Evolutionary conservation across 768 basidiomycete genomes (phyloP), one percentile per base, ranked within the genome.

Genomic region (Thelephora aurantiotincta): DNA sequence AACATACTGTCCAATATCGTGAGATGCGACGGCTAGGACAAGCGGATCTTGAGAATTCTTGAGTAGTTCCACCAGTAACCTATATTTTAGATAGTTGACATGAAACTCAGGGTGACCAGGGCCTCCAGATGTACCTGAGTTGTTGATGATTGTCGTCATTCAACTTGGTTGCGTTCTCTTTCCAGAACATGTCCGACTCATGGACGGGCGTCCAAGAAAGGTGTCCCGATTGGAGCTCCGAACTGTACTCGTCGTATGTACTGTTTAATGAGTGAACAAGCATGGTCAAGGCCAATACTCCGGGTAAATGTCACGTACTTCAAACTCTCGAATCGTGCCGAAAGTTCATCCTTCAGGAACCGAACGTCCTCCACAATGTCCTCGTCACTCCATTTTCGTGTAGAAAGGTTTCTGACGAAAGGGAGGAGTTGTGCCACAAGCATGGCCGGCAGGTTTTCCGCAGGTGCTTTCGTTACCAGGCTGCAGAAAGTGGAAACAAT

Each of bases 141-240:
- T 88, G 83, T 56, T 82, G 78, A 53, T 81, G 73, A 57, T 90
- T 83, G 47, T 75, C 78, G 51, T 97, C 92, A 53, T 91, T 88
- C 37, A 98, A 65, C 59, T 78, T 89, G 6, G 69, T 65, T 4
- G 86, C 92, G 58, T 98, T 97, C 68, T 93, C 91, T 58, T 85
- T 88, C 96, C 96, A 99, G 68, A 99, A 99, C 33, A 90, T 80
- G 51, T 97, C 94, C 1, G 88, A 93, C 59, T 92, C 88, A 58
- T 99, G 96, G 9, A 90, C 86, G 11, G 94, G 93, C 4, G 88
- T 81, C 96, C 96, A 98, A 5, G 89, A 85, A 20, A 98, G 66
- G 60, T 91, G 90, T 1, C 93, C 92, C 4, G 86, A 88, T 14
- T 78, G 69, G 26, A 99, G 68, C 61, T 98, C 94, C 0, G 90